Base-by-base conservation (phyloP, 2,329 filamentous ascomycete species). In the Xylariomycetidae sp. region DNA sequence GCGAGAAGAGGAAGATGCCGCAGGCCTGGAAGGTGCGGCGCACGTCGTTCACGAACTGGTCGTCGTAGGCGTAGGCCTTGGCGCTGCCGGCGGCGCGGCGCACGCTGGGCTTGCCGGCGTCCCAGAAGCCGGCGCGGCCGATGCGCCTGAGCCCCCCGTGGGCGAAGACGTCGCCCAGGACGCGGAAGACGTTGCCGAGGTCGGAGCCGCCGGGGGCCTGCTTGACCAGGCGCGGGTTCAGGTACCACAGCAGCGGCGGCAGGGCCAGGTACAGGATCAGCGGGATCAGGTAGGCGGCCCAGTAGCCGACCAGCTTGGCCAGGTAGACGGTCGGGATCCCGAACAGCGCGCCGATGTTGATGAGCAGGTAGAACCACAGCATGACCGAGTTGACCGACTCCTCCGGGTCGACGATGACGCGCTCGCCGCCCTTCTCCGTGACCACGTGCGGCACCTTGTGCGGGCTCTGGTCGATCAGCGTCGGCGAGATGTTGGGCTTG, bases 401-500 rank as follows among this genome's bases (percentile, higher is more conserved):
- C 44, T 75, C 73, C 1, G 79, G 79, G 42, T 83, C 79, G 4
- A 79, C 67, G 31, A 85, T 79, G 19, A 83, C 75, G 24, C 71
- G 70, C 53, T 82, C 74, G 20, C 79, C 79, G 2, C 59, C 71
- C 37, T 56, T 54, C 3, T 71, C 53, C 6, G 64, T 72, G 35
- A 68, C 59, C 27, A 80, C 65, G 28, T 65, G 67, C 10, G 70
- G 64, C 23, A 69, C 67, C 17, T 74, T 73, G 23, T 72, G 68
- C 7, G 61, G 67, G 48, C 77, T 73, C 52, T 85, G 79, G 45
- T 85, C 80, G n/a, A 80, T 75, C 19, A 85, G 68, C 5, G 82
- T 64, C 0, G 79, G 77, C 0, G 77, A 76, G 24, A 88, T 78
- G 44, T 85, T 86, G 25, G 79, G 63, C 61, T 87, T 88, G 67